Evolutionary conservation across 73 alveolate genomes (phyloP).

Genomic region (Paramecium caudatum): DNA sequence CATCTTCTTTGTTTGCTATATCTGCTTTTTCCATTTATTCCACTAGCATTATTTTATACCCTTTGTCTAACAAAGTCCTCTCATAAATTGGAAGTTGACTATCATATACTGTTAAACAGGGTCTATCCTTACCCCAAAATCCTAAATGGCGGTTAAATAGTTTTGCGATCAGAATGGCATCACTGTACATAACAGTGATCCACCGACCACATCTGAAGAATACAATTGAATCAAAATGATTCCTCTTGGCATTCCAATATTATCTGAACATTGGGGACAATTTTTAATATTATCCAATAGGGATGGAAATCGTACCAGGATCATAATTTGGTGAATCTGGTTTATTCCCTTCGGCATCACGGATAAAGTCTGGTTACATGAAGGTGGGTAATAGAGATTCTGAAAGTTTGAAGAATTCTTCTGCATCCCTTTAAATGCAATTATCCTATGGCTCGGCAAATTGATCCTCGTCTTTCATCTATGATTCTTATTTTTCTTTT

Average conservation of each 20-base stretch:
- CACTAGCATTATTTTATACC: constrained; percentile 84
- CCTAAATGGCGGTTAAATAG: constrained; percentile 80
- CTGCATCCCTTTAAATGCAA: background rate
- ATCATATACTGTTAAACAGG: constrained; percentile 82
- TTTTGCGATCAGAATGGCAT: constrained; percentile 85
- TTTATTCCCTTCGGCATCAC: constrained; percentile 79
- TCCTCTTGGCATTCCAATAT: constrained; percentile 88
- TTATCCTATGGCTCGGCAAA: background rate
- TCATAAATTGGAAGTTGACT: constrained; percentile 77
- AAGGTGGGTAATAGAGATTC: constrained; percentile 78
- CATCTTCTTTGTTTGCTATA: constrained; percentile 73
- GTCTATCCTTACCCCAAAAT: constrained; percentile 84
- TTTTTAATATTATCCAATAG: constrained; percentile 76
- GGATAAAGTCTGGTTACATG: constrained; percentile 75
- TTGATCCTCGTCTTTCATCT: background rate
- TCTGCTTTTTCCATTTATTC: constrained; percentile 87
- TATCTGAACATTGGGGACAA: constrained; percentile 87
- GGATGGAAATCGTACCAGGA: constrained; percentile 86
- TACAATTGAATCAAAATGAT: constrained; percentile 83
- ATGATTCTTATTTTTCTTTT: background rate
- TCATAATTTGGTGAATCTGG: constrained; percentile 85
- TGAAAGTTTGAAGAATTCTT: constrained; percentile 8
- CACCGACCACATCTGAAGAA: constrained; percentile 91
- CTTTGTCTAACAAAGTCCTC: constrained; percentile 78
- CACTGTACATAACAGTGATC: constrained; percentile 86